Evolutionary conservation across 805 yeast genomes (phyloP).

Genomic region (Saturnispora saitoi): DNA sequence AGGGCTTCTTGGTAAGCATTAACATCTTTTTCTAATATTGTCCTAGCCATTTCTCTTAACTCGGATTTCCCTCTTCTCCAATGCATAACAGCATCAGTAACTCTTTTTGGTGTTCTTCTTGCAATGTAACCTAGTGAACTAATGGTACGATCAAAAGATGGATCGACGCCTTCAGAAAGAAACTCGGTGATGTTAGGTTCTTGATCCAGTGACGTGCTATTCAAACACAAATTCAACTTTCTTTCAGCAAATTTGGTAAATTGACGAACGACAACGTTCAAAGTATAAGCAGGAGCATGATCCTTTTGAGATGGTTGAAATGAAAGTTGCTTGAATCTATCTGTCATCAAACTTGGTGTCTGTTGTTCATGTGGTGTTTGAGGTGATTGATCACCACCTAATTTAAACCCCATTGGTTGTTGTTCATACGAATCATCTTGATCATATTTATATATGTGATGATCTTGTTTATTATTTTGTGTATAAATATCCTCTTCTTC

Average conservation of each 20-base stretch:
- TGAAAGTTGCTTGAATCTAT: conserved; percentile 22
- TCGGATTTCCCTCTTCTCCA: conserved; percentile 95
- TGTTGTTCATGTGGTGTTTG: conserved; percentile 12
- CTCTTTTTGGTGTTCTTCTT: conserved; percentile 83
- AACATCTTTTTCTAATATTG: conserved; percentile 38
- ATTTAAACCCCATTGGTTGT: conserved; percentile 21
- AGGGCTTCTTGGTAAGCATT: conserved; percentile 18
- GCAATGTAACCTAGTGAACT: conserved; percentile 87
- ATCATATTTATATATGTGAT: not conserved
- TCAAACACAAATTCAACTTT: conserved; percentile 65
- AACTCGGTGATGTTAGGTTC: conserved; percentile 78
- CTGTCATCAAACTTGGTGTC: conserved; percentile 6
- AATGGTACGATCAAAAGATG: conserved; percentile 76
- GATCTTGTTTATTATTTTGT: not conserved
- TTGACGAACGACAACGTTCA: conserved; percentile 90
- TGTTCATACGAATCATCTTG: conserved; percentile 16
- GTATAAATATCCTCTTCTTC: not conserved
- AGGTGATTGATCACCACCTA: conserved; percentile 16
- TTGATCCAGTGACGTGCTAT: conserved; percentile 49
- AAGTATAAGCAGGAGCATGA: conserved; percentile 68
- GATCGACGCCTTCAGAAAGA: conserved; percentile 79
- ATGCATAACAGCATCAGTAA: conserved; percentile 94
- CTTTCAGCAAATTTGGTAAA: conserved; percentile 91
- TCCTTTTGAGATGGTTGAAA: conserved; percentile 37
- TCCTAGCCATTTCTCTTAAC: conserved; percentile 57